These are phyloP conservation scores for Chaetomium cochliodes DNA, from an alignment of 495 filamentous ascomycete genomes.

Conservation along the genomic window DNA sequence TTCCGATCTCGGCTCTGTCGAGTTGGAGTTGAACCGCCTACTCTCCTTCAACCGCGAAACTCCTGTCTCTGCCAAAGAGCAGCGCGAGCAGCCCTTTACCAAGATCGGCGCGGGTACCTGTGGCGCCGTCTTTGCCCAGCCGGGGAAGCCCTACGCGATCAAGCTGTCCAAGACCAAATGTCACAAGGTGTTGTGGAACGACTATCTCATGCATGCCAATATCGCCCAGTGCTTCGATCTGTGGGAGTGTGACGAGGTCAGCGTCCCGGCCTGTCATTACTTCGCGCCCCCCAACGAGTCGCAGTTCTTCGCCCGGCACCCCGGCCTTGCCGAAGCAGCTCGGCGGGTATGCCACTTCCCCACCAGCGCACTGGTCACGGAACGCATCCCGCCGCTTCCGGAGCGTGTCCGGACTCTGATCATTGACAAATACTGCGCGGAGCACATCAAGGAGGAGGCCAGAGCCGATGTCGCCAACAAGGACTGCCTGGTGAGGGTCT, in stretches of 20 bases:
- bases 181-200: conserved; percentile 1
- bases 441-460: neutral
- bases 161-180: neutral
- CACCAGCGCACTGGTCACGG: neutral
- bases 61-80: neutral
- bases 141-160: neutral
- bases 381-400: conserved; percentile 6
- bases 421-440: neutral
- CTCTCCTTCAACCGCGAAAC: neutral
- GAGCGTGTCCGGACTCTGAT: neutral
- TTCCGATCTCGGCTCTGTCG: neutral
- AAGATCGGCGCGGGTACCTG: neutral
- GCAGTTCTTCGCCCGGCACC: neutral
- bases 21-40: neutral
- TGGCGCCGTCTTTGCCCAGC: neutral
- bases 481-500: conserved; percentile 4
- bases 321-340: neutral
- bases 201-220: neutral
- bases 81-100: neutral
- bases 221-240: neutral
- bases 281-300: neutral
- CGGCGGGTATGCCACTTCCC: neutral
- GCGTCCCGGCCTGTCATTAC: neutral
- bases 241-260: neutral
- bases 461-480: neutral